Evolutionary conservation across 2,329 filamentous ascomycete genomes (phyloP).

Genomic region (Cadophora malorum): DNA sequence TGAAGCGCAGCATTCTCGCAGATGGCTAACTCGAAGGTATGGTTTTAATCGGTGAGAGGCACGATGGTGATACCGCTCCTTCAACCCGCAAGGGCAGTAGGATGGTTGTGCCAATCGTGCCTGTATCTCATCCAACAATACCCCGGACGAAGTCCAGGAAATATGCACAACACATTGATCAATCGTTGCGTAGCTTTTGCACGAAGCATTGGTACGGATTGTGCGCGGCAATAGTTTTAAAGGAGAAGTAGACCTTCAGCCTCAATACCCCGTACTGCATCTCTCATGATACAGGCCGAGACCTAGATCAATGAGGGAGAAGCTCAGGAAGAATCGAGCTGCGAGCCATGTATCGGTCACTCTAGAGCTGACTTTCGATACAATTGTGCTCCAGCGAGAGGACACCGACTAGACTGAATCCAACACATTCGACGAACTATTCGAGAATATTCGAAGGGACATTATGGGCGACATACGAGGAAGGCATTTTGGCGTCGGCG

Average conservation of each 20-base stretch:
- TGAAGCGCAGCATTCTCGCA: conserved; percentile 89
- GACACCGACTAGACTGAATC: conserved; percentile 72
- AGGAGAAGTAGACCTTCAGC: conserved; percentile 77
- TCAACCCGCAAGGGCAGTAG: conserved; percentile 34
- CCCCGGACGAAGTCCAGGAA: conserved; percentile 64
- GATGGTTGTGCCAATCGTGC: conserved; percentile 38
- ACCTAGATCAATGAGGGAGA: conserved; percentile 63
- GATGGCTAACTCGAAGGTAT: conserved; percentile 81
- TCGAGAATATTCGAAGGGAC: conserved; percentile 26
- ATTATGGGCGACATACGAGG: conserved; percentile 42
- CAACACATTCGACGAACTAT: conserved; percentile 40
- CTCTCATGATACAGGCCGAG: conserved; percentile 62
- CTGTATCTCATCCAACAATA: conserved; percentile 77
- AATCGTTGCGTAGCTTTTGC: conserved; percentile 34
- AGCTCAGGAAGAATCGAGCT: conserved; percentile 79
- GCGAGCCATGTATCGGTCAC: conserved; percentile 60
- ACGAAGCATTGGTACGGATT: conserved; percentile 41
- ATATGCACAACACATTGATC: conserved; percentile 42
- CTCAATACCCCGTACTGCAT: conserved; percentile 76
- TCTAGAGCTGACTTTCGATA: conserved; percentile 42
- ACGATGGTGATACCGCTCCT: conserved; percentile 38
- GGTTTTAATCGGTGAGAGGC: conserved; percentile 78
- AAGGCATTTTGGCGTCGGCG: conserved; percentile 61
- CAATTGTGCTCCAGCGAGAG: conserved; percentile 69
- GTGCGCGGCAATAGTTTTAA: conserved; percentile 74